These are phyloP conservation scores for Lepidium sativum DNA, from an alignment of 345 rosid genomes.

Conservation along the genomic window DNA sequence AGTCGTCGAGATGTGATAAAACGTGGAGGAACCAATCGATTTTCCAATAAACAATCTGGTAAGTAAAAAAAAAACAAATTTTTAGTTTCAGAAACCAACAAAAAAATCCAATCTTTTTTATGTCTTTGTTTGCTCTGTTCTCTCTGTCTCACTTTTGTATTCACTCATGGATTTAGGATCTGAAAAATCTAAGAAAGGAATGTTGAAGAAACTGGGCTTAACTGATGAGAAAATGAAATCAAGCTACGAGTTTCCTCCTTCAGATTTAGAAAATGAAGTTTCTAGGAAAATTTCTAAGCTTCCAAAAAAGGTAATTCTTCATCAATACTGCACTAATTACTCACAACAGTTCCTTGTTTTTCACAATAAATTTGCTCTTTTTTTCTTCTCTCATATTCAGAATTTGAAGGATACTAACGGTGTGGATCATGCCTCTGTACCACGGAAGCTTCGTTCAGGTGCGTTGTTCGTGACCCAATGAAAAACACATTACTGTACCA, in stretches of 20 bases:
- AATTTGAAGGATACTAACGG: conserved; percentile 41
- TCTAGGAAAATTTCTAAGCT: conserved; percentile 41
- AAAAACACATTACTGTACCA: background rate
- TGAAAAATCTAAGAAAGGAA: conserved; percentile 54
- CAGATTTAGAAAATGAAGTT: conserved; percentile 25
- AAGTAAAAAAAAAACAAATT: background rate
- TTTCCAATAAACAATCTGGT: conserved; percentile 44
- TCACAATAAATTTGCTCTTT: background rate
- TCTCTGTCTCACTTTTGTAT: background rate
- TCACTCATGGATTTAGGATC: conserved; percentile 23
- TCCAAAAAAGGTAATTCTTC: conserved; percentile 39
- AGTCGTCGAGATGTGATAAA: conserved; percentile 46
- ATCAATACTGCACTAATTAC: background rate
- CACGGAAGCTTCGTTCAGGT: conserved; percentile 97
- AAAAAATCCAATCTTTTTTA: conserved; percentile 15
- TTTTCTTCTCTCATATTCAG: conserved; percentile 15
- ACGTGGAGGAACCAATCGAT: conserved; percentile 52
- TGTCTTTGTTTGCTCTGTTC: conserved; percentile 7
- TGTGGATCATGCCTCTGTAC: conserved; percentile 72
- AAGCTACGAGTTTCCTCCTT: no score
- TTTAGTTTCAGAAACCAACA: conserved; percentile 19
- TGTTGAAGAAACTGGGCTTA: conserved; percentile 40
- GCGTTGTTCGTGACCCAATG: conserved; percentile 25
- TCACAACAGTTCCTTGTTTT: background rate
- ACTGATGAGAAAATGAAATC: conserved; percentile 25